Percentiles rank a stretch among this genome's conserved stretches.
Conservation (phyloP, 1,139 yeast genomes). For the Blastobotrys malaysiensis region DNA sequence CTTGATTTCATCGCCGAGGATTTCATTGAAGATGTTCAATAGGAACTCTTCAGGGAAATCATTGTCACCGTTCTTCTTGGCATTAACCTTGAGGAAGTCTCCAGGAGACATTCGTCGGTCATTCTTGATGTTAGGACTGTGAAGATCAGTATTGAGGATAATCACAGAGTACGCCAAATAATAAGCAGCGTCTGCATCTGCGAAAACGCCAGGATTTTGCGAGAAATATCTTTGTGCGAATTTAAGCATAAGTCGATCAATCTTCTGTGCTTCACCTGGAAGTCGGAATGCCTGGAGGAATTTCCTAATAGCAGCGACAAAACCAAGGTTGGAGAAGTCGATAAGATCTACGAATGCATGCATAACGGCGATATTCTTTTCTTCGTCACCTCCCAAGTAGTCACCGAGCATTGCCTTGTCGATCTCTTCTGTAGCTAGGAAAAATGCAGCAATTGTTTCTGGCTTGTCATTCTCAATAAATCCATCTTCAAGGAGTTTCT, state of each 20-base stretch:
- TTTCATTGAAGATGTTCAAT: constrained; percentile 66
- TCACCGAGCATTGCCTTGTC: constrained; percentile 88
- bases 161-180: constrained; percentile 89
- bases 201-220: constrained; percentile 79
- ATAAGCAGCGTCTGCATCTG: constrained; percentile 93
- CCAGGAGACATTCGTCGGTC: constrained; percentile 74
- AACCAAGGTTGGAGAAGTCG: constrained; percentile 64
- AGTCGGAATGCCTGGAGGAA: constrained; percentile 84
- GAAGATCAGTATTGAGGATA: constrained; percentile 90
- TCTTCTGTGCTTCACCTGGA: constrained; percentile 98
- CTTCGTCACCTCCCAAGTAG: constrained; percentile 85
- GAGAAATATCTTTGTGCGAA: constrained; percentile 89
- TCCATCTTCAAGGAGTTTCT: constrained; percentile 52
- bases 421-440: constrained; percentile 70
- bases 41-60: constrained; percentile 75
- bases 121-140: constrained; percentile 66
- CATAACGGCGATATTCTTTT: constrained; percentile 73
- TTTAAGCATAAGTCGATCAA: constrained; percentile 92
- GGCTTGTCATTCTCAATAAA: constrained; percentile 63
- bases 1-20: constrained; percentile 77
- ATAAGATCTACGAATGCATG: constrained; percentile 88
- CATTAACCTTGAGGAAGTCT: constrained; percentile 77
- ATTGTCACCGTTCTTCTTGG: constrained; percentile 90
- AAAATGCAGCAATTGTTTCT: constrained; percentile 62
- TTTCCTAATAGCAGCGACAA: constrained; percentile 80